Percentiles rank a stretch among this genome's conserved stretches.
phyloP scores from a whole-genome alignment of 257 asterid genomes.

The Solanum tarijense region DNA sequence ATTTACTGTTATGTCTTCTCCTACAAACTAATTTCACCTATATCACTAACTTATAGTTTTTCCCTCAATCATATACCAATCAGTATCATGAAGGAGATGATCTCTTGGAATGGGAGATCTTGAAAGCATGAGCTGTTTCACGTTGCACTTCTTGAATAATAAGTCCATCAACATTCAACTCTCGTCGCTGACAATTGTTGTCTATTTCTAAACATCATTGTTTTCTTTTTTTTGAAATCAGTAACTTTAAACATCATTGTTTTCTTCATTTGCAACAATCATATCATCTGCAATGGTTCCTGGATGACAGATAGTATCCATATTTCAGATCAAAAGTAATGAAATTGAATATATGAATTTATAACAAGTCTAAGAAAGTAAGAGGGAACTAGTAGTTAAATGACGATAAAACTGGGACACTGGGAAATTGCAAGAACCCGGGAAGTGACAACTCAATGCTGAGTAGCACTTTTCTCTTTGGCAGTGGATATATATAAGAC shows the following conservation, averaged over 20 bases:
- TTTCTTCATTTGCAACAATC: constrained; percentile 5
- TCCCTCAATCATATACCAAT: neutral
- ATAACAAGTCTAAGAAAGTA: neutral
- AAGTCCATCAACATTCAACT: neutral
- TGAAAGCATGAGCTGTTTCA: neutral
- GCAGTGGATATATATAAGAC: neutral
- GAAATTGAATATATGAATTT: neutral
- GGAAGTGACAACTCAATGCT: neutral
- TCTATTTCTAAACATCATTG: neutral
- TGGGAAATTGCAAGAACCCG: neutral
- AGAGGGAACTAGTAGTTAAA: neutral
- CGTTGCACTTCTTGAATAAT: neutral
- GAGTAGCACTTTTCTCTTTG: neutral
- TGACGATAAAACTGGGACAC: neutral
- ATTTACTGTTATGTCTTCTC: neutral
- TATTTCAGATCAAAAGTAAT: neutral
- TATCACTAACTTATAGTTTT: neutral
- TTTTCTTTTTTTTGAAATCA: too few relatives aligned
- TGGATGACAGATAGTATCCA: neutral
- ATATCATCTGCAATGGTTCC: constrained; percentile 12
- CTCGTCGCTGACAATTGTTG: neutral
- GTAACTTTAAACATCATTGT: neutral
- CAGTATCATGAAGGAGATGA: neutral
- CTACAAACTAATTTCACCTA: neutral
- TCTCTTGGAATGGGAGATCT: neutral